Evolutionary conservation across 805 yeast genomes (phyloP).

Genomic region (Candida alai): DNA sequence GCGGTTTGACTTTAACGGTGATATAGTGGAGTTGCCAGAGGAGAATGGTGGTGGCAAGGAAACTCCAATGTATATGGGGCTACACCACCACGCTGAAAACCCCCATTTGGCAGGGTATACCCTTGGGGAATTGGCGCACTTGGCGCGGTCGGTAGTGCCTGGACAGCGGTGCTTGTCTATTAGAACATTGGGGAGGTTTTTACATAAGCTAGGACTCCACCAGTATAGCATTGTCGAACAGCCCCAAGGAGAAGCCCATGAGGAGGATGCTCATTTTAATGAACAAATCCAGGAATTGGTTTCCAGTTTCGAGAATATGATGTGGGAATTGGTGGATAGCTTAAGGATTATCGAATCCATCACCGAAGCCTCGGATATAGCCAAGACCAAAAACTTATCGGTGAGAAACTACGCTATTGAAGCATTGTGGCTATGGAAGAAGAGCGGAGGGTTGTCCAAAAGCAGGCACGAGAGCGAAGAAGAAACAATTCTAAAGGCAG

Average conservation of each 20-base stretch:
- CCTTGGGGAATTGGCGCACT: slow-evolving; percentile 71
- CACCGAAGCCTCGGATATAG: slow-evolving; percentile 65
- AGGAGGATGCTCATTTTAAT: slow-evolving; percentile 33
- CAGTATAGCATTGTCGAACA: slow-evolving; percentile 53
- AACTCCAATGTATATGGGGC: slow-evolving; percentile 58
- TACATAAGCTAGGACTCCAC: slow-evolving; percentile 72
- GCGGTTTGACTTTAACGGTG: slow-evolving; percentile 86
- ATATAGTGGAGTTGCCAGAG: slow-evolving; percentile 50
- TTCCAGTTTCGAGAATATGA: slow-evolving; percentile 44
- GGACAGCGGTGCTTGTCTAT: slow-evolving; percentile 87
- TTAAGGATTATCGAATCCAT: slow-evolving; percentile 62
- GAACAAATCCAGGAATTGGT: slow-evolving; percentile 21
- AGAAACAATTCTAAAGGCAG: slow-evolving; percentile 20
- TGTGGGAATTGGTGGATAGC: slow-evolving; percentile 71
- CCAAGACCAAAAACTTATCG: slow-evolving; percentile 58
- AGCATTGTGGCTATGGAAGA: slow-evolving; percentile 85
- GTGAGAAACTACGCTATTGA: slow-evolving; percentile 83
- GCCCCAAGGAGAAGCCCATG: slow-evolving; percentile 26
- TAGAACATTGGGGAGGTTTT: slow-evolving; percentile 80
- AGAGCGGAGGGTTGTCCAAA: slow-evolving; percentile 39
- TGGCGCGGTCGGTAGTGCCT: slow-evolving; percentile 72
- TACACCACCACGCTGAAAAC: slow-evolving; percentile 88
- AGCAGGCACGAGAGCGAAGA: slow-evolving; percentile 18
- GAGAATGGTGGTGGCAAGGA: slow-evolving; percentile 14
- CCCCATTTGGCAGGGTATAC: slow-evolving; percentile 95